Conservation (phyloP, 2,329 filamentous ascomycete species). For the Dothistroma pini region DNA sequence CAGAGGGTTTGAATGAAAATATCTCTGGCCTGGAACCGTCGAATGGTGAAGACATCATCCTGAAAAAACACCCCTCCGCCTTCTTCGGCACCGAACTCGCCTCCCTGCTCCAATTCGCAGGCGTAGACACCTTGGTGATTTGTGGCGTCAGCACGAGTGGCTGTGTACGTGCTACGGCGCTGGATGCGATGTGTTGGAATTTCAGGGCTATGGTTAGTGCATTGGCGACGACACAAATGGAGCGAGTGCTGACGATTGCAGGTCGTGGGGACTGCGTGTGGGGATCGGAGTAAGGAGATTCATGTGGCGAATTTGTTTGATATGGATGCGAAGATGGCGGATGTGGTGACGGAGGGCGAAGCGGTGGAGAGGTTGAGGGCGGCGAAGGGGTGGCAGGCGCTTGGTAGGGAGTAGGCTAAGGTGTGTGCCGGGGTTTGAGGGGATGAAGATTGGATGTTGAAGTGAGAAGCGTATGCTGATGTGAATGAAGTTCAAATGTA, state of each 20-base stretch:
- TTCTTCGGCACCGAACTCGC: constrained; percentile 27
- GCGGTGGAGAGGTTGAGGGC: constrained; percentile 17
- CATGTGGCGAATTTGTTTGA: constrained; percentile 29
- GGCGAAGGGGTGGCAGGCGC: background rate
- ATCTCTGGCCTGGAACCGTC: constrained; percentile 19
- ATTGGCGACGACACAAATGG: too few species aligned
- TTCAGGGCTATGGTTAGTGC: constrained; percentile 23
- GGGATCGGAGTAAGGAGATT: constrained; percentile 23
- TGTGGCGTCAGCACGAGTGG: constrained; percentile 26
- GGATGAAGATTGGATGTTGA: background rate
- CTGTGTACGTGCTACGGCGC: constrained; percentile 24
- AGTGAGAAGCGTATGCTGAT: background rate
- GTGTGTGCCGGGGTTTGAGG: background rate
- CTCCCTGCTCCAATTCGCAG: constrained; percentile 12
- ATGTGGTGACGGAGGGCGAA: constrained; percentile 25
- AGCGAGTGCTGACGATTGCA: background rate
- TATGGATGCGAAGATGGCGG: constrained; percentile 28
- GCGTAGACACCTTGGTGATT: constrained; percentile 27
- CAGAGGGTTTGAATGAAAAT: constrained; percentile 12
- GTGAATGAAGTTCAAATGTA: background rate
- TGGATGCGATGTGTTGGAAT: constrained; percentile 26
- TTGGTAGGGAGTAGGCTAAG: background rate
- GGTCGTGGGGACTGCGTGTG: constrained; percentile 22
- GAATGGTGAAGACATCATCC: constrained; percentile 19
- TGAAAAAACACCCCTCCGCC: constrained; percentile 23